Evolutionary conservation across 192 early-diverging fungal species (phyloP).

Genomic region (Funneliformis geosporum): DNA sequence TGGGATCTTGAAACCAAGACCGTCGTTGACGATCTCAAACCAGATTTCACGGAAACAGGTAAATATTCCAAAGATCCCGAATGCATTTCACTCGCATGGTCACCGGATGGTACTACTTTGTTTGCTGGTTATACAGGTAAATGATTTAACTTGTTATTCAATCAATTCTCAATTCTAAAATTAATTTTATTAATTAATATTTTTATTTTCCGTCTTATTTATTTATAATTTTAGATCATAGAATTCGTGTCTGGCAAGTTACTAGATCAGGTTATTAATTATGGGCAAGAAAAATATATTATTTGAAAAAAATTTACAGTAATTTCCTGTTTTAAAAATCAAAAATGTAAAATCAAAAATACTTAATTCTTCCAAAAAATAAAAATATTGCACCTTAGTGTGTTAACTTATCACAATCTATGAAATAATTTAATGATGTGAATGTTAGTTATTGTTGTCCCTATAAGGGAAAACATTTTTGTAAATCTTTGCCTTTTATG

Average conservation of each 20-base stretch:
- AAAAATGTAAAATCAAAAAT: too few relatives aligned
- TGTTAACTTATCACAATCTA: too few relatives aligned
- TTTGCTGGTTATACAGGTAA: slow-evolving; percentile 98
- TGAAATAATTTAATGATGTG: too few relatives aligned
- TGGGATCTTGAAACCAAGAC: slow-evolving; percentile 99
- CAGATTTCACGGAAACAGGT: slow-evolving; percentile 70
- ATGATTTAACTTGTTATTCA: too few relatives aligned
- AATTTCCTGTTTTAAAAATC: too few relatives aligned
- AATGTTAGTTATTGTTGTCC: too few relatives aligned
- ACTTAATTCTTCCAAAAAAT: too few relatives aligned
- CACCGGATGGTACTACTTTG: slow-evolving; percentile 95
- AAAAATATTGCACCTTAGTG: too few relatives aligned
- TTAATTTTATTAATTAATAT: not conserved
- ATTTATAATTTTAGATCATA: slow-evolving; percentile 12
- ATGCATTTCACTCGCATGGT: slow-evolving; percentile 98
- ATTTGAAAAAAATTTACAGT: too few relatives aligned
- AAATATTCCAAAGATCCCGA: slow-evolving; percentile 74
- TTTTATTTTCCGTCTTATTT: not conserved
- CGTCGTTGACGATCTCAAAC: slow-evolving; percentile 89
- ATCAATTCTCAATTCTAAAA: not conserved
- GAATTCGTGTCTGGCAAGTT: slow-evolving; percentile 66
- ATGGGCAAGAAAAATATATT: not conserved
- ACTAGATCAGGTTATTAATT: not conserved
- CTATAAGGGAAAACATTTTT: too few relatives aligned
- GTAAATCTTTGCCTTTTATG: too few relatives aligned